Evolutionary conservation across 2,329 filamentous ascomycete genomes (phyloP).

Genomic region (Neofusicoccum ribis): DNA sequence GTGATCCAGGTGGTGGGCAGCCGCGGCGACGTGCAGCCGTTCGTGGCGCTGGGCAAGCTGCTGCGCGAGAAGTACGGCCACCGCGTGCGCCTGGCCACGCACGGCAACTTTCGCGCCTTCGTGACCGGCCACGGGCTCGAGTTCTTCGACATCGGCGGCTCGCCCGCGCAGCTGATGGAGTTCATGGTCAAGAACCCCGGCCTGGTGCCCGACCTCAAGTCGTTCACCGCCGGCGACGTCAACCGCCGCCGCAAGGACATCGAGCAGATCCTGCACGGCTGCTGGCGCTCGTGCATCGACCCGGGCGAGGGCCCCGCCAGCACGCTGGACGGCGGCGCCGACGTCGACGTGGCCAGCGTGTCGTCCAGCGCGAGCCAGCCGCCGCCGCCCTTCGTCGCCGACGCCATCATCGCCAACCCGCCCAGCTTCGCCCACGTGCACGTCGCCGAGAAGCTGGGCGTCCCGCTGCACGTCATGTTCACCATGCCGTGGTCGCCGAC

Average conservation of each 20-base stretch:
- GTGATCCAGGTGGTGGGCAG: constrained; percentile 83
- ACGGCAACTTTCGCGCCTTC: constrained; percentile 75
- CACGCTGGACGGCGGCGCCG: constrained; percentile 52
- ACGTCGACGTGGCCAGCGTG: constrained; percentile 40
- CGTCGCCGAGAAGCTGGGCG: constrained; percentile 71
- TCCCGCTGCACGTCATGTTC: constrained; percentile 84
- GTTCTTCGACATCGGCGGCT: constrained; percentile 78
- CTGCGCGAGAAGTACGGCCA: constrained; percentile 71
- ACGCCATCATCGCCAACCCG: constrained; percentile 78
- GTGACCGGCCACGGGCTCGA: constrained; percentile 72
- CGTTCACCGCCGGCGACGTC: constrained; percentile 72
- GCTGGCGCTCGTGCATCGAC: constrained; percentile 77
- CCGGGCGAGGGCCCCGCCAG: constrained; percentile 59
- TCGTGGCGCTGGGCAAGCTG: constrained; percentile 71
- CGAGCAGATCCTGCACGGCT: constrained; percentile 80
- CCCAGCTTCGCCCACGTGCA: constrained; percentile 77
- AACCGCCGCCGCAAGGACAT: constrained; percentile 66
- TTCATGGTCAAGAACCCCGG: constrained; percentile 87
- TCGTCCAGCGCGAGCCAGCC: constrained; percentile 31
- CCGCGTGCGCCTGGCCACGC: constrained; percentile 74
- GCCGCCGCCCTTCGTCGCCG: constrained; percentile 74
- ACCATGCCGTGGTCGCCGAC: constrained; percentile 82
- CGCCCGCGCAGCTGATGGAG: constrained; percentile 79
- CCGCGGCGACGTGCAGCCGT: constrained; percentile 78
- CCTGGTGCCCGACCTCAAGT: constrained; percentile 72